Evolutionary conservation across 2,329 filamentous ascomycete genomes (phyloP), one percentile per base, ranked within the genome.

Genomic region (Rutstroemia sp.): DNA sequence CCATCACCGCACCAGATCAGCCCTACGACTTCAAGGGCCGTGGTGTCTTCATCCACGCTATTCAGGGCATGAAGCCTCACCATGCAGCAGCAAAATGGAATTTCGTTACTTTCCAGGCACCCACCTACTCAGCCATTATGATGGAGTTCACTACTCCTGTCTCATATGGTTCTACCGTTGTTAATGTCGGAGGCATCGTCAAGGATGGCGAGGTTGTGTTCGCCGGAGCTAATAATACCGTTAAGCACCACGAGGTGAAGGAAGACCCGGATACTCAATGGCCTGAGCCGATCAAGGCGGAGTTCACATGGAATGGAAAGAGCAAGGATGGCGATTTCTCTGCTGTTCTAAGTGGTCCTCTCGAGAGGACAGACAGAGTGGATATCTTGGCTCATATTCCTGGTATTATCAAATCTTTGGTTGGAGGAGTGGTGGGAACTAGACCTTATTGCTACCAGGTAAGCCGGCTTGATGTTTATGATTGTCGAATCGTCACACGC

Each of bases 21-120:
- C 83, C 87, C 39, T 78, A 96, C 60, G 86, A 96, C 70, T 84
- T 96, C 71, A 86, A 83, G 68, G 92, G 92, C 57, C 82, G 78
- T 60, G 91, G 84, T 37, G 76, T 95, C 67, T 92, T 91, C 73
- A 79, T 87, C 62, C 88, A 95, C 71, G 91, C 90, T 44, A 76
- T 97, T 51, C 94, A 97, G 76, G 94, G 92, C 71, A 97, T 97
- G 92, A 99, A 99, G 80, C 94, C 94, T 41, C 94, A 99, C 72
- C 95, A 97, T 71, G 88, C 91, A 57, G 92, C 92, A 60, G 84
- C 88, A 37, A 84, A 82, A 61, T 99, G 94, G 94, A 96, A 94
- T 73, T 99, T 96, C 76, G 79, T 82, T 72, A 84, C 92, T 74
- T 96, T 96, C 76, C 92, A 97, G 70, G 86, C 89, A 12, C 87